Conservation (phyloP, 2,329 filamentous ascomycete genomes). For the Cyclaneusma minus region DNA sequence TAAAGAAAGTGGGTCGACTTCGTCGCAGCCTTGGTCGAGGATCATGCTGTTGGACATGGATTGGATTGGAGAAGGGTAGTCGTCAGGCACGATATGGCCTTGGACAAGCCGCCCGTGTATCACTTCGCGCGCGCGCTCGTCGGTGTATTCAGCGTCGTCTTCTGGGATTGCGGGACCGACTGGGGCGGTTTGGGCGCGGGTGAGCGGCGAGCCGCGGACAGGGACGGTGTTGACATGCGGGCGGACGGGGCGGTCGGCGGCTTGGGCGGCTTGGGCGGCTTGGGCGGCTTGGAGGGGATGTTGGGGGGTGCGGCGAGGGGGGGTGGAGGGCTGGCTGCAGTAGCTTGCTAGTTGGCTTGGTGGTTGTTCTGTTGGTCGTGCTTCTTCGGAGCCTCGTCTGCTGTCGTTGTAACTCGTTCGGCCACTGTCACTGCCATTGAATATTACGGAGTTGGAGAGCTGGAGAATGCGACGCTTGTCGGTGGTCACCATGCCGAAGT, state of each 20-base stretch:
- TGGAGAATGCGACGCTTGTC: slow-evolving; percentile 62
- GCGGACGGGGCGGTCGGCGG: slow-evolving; percentile 9
- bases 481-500: slow-evolving; percentile 91
- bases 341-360: no score
- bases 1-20: slow-evolving; percentile 71
- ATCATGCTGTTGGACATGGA: slow-evolving; percentile 46
- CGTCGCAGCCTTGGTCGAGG: slow-evolving; percentile 38
- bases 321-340: no score
- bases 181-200: slow-evolving; percentile 2
- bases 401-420: no score
- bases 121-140: slow-evolving; percentile 74
- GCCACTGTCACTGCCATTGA: no score
- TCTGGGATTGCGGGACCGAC: slow-evolving; percentile 5
- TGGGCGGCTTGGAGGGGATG: slow-evolving; percentile 11
- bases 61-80: slow-evolving; percentile 64
- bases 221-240: slow-evolving; percentile 10
- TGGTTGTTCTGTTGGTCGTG: no score
- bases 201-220: slow-evolving; percentile 9
- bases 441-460: no score
- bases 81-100: slow-evolving; percentile 89
- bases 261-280: slow-evolving; percentile 10
- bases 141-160: slow-evolving; percentile 24
- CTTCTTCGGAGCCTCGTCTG: no score
- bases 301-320: slow-evolving; percentile 8
- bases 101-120: slow-evolving; percentile 83